phyloP scores from a whole-genome alignment of 768 basidiomycete species.

The Naganishia vishniacii region DNA sequence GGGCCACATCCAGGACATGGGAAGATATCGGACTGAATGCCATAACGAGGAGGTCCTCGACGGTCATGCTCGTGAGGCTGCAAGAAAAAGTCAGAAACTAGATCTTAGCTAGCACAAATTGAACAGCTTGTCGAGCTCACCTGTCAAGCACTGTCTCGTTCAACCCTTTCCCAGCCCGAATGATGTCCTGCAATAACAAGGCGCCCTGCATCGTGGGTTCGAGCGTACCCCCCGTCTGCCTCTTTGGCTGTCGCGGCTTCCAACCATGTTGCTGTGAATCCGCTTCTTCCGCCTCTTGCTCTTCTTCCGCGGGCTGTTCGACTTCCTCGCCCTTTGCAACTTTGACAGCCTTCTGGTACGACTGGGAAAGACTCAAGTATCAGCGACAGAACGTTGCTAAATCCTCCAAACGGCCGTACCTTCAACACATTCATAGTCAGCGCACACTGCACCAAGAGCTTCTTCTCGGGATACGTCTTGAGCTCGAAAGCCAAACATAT shows the following conservation, averaged over 20 bases:
- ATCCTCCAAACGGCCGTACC: slow-evolving; percentile 32
- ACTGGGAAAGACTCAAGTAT: slow-evolving; percentile 21
- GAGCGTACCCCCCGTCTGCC: slow-evolving; percentile 46
- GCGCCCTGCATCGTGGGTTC: slow-evolving; percentile 78
- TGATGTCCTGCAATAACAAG: slow-evolving; percentile 73
- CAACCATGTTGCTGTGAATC: slow-evolving; percentile 27
- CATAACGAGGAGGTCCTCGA: slow-evolving; percentile 59
- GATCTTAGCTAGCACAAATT: neutral
- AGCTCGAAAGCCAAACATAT: slow-evolving; percentile 61
- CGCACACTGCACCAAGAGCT: slow-evolving; percentile 62
- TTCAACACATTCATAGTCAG: slow-evolving; percentile 52
- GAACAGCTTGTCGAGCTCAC: slow-evolving; percentile 48
- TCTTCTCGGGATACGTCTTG: slow-evolving; percentile 53
- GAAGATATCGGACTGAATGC: slow-evolving; percentile 66
- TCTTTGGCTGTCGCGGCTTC: slow-evolving; percentile 41
- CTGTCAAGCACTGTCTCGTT: slow-evolving; percentile 66
- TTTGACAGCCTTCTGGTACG: slow-evolving; percentile 35
- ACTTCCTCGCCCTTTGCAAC: slow-evolving; percentile 21
- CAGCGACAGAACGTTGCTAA: neutral
- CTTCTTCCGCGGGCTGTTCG: slow-evolving; percentile 20
- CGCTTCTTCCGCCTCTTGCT: neutral
- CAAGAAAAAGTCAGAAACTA: slow-evolving; percentile 18
- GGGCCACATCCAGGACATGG: slow-evolving; percentile 67
- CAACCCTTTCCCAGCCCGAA: slow-evolving; percentile 63
- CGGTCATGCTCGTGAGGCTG: slow-evolving; percentile 60